These are phyloP conservation scores for Salix udensis DNA, from an alignment of 345 rosid genomes.

Conservation along the genomic window DNA sequence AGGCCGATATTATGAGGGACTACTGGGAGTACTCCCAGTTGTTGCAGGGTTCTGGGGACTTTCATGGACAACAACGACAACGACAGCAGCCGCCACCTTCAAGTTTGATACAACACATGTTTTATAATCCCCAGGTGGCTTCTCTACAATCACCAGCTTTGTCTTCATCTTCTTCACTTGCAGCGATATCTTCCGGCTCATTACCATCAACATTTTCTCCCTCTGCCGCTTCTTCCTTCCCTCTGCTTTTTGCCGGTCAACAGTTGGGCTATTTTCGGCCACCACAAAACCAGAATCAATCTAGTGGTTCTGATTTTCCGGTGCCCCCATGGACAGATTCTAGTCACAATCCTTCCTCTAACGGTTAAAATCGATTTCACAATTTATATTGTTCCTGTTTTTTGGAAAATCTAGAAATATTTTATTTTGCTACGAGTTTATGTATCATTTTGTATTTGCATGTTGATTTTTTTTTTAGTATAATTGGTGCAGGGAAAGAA, in stretches of 20 bases:
- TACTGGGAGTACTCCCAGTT: constrained; percentile 49
- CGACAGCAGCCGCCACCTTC: constrained; percentile 19
- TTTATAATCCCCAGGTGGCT: constrained; percentile 33
- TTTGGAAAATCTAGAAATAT: not conserved
- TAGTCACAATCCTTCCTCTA: constrained; percentile 15
- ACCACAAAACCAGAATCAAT: constrained; percentile 4
- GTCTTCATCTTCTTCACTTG: not conserved
- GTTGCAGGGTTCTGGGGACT: constrained; percentile 38
- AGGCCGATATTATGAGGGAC: constrained; percentile 29
- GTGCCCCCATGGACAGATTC: constrained; percentile 21
- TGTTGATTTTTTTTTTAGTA: not conserved
- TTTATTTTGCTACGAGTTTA: not conserved
- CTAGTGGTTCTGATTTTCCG: constrained; percentile 8
- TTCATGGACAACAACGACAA: constrained; percentile 16
- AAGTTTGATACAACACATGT: constrained; percentile 33
- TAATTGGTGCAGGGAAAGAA: not conserved
- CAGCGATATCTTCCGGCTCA: not conserved
- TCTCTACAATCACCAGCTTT: constrained; percentile 22
- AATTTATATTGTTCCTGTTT: not conserved
- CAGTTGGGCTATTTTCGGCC: constrained; percentile 21
- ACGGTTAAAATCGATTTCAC: not conserved
- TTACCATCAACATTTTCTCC: not conserved
- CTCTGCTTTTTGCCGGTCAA: constrained; percentile 43
- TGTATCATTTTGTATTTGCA: not conserved
- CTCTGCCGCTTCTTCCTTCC: constrained; percentile 25